These are phyloP conservation scores for Polyporus tsugae DNA, from an alignment of 1,284 basidiomycete species.

Conservation along the genomic window DNA sequence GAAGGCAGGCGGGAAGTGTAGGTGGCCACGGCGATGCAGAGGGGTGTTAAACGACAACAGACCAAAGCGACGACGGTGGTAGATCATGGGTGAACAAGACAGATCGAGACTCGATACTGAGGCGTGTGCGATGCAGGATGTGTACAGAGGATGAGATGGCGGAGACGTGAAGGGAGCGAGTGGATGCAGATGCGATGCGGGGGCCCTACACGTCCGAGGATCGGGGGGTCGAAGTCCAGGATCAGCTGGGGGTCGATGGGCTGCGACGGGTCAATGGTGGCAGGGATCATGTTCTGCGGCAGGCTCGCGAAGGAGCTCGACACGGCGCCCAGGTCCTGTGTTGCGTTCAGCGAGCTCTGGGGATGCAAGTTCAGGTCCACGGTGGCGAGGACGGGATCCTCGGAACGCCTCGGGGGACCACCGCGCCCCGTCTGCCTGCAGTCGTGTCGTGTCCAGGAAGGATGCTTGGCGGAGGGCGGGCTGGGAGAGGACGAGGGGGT, in stretches of 20 bases:
- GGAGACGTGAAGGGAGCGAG: slow-evolving; percentile 20
- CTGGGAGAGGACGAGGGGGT: slow-evolving; percentile 59
- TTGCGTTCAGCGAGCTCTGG: slow-evolving; percentile 55
- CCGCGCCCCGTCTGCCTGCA: slow-evolving; percentile 25
- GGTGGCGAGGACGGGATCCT: slow-evolving; percentile 35
- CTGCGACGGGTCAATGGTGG: slow-evolving; percentile 64
- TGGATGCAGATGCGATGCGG: slow-evolving; percentile 25
- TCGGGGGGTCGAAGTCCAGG: slow-evolving; percentile 86
- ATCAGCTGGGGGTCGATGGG: slow-evolving; percentile 83
- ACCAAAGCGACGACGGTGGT: slow-evolving; percentile 30
- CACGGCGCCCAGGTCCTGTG: slow-evolving; percentile 82
- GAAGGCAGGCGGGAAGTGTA: not conserved
- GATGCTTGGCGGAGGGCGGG: slow-evolving; percentile 51
- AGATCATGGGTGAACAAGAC: slow-evolving; percentile 22
- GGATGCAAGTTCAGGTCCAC: slow-evolving; percentile 37
- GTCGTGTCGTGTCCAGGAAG: slow-evolving; percentile 42
- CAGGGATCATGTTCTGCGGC: slow-evolving; percentile 81
- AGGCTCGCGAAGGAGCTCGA: slow-evolving; percentile 82
- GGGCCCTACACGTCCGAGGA: not conserved
- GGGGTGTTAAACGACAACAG: slow-evolving; percentile 25
- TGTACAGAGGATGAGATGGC: slow-evolving; percentile 8
- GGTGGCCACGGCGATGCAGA: not conserved
- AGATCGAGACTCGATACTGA: slow-evolving; percentile 19
- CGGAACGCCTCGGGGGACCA: slow-evolving; percentile 37
- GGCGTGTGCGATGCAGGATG: slow-evolving; percentile 6